These are phyloP conservation scores for Podospora pseudoanserina DNA, from an alignment of 495 filamentous ascomycete species.

Conservation along the genomic window DNA sequence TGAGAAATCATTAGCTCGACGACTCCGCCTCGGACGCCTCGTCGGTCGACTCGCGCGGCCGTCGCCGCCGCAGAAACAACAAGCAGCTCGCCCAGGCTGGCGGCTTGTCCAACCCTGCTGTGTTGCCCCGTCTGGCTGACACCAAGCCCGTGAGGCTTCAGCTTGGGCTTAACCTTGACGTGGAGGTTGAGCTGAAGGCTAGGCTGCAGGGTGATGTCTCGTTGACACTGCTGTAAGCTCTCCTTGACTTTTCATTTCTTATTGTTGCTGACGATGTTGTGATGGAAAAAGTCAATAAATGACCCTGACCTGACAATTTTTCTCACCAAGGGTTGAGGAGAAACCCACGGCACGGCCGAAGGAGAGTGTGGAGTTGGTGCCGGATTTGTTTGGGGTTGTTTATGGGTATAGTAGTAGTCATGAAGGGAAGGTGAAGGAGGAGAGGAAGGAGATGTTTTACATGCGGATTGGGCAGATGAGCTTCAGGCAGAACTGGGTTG, in stretches of 20 bases:
- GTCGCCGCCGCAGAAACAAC: slow-evolving; percentile 29
- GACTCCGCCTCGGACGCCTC: slow-evolving; percentile 30
- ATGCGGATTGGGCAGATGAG: slow-evolving; percentile 26
- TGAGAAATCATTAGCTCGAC: slow-evolving; percentile 22
- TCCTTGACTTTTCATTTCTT: background rate
- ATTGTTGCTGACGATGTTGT: background rate
- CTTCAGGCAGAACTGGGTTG: slow-evolving; percentile 28
- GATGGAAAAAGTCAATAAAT: background rate
- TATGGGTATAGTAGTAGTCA: background rate
- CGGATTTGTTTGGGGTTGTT: background rate
- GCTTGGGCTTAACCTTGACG: slow-evolving; percentile 35
- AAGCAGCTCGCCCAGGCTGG: slow-evolving; percentile 22
- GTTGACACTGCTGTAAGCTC: slow-evolving; percentile 35
- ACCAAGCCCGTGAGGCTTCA: slow-evolving; percentile 36
- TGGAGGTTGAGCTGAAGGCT: slow-evolving; percentile 38
- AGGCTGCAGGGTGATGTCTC: slow-evolving; percentile 35
- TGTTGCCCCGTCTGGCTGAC: slow-evolving; percentile 26
- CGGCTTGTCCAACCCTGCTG: slow-evolving; percentile 10
- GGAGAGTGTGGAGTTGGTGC: slow-evolving; percentile 13
- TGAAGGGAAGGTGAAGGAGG: background rate
- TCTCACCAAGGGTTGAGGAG: slow-evolving; percentile 24
- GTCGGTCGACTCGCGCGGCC: slow-evolving; percentile 29
- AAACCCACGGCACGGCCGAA: slow-evolving; percentile 18
- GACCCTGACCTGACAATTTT: background rate
- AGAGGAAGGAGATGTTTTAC: slow-evolving; percentile 24